Percentiles rank a stretch among this genome's conserved stretches.
Evolutionary conservation across 2,329 filamentous ascomycete species (phyloP).

Genomic region (Trichoderma sp.): DNA sequence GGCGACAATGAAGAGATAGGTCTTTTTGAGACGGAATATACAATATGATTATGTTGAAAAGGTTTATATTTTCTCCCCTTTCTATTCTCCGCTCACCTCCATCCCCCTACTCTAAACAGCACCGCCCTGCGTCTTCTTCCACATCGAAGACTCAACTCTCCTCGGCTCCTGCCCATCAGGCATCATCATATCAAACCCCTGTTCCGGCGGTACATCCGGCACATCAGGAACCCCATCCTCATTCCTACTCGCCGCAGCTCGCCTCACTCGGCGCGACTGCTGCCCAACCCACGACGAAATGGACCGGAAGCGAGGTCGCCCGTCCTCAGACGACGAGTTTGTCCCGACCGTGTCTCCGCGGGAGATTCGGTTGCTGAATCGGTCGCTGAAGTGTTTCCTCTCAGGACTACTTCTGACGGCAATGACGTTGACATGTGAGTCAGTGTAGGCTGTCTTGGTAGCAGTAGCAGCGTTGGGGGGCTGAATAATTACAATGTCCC

Average conservation of each 20-base stretch:
- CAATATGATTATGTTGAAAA: background rate
- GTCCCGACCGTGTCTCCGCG: constrained; percentile 53
- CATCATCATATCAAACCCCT: constrained; percentile 51
- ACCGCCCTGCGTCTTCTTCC: background rate
- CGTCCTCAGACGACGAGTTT: constrained; percentile 51
- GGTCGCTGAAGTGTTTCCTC: background rate
- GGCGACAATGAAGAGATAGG: background rate
- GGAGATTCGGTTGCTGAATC: constrained; percentile 19
- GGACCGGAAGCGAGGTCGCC: constrained; percentile 54
- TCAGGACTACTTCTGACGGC: constrained; percentile 10
- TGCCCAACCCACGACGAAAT: constrained; percentile 65
- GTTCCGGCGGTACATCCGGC: constrained; percentile 44
- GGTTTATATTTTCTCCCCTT: background rate
- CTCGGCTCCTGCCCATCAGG: constrained; percentile 49
- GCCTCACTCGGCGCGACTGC: constrained; percentile 55
- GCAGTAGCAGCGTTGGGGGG: constrained; percentile 30
- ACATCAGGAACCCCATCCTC: constrained; percentile 39
- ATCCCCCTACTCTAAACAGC: background rate
- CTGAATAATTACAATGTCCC: constrained; percentile 49
- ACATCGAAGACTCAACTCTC: constrained; percentile 34
- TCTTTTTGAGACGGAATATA: background rate
- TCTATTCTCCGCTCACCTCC: background rate
- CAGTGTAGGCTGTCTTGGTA: background rate
- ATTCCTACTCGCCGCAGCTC: constrained; percentile 31
- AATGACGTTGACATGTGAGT: background rate